Evolutionary conservation across 1,284 basidiomycete species (phyloP), one percentile per base, ranked within the genome.

Genomic region (Hemileia vastatrix): DNA sequence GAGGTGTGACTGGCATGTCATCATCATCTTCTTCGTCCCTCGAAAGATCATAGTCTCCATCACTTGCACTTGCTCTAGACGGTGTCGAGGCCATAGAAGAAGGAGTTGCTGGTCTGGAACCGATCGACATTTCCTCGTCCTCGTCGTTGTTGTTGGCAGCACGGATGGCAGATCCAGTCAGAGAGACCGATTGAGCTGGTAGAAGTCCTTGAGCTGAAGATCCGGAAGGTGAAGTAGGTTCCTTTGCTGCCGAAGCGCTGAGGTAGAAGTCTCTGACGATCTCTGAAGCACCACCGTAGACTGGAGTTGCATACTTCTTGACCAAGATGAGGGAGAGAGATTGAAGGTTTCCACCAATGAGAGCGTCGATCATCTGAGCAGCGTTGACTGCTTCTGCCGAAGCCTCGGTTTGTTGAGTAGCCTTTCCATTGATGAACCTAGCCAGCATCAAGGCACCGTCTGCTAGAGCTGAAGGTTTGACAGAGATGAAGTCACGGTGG

Each of bases 401-500:
- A 36, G 50, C 64, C 19, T 52, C 65, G 45, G 45, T 86, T 53
- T 85, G 78, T 58, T 85, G 83, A 58, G 86, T 83, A 48, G 83
- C 77, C 77, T 87, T 87, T 68, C 85, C 84, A 70, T 88, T 88
- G 58, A 95, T 83, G 79, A 84, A 88, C 48, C 92, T 86, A 2
- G 94, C 89, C 40, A 98, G 83, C 11, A 90, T 86, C 67, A 98
- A 80, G 13, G 92, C 84, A 55, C 89, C 95, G 21, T 85, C 80
- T 19, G 95, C 93, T 70, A 97, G 86, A 33, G 87, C 82, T 0
- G 90, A 94, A 0, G 94, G 86, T 15, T 84, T 81, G 71, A 86
- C 86, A 70, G 86, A 84, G 77, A 96, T 82, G 77, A 95, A 98
- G 75, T 96, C 92, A 67, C 90, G 86, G 77, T 96, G 88, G 81